Base-by-base conservation (phyloP, 148 eudicot genomes). In the Cornus florida region DNA sequence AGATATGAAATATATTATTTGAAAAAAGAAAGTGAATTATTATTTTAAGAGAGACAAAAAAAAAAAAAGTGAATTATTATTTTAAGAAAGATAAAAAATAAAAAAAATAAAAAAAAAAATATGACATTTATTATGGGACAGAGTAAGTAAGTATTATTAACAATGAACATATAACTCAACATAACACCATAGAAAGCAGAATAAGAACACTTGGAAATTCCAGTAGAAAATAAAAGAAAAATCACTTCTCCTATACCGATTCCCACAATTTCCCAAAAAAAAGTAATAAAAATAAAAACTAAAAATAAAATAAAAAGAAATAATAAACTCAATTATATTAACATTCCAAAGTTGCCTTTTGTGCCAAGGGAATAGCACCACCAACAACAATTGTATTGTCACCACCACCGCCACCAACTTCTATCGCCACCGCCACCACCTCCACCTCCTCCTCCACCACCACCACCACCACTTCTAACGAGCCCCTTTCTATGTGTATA, bases 221-320 rank as follows among this genome's bases (percentile, higher is more conserved):
- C 72, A 73, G 50, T 73, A 31, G 68, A 75, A 74, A 69, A 14
- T 67, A 39, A 22, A 39, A 14, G 3, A 74, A 62, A 53, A 69
- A 48, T 60, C 48, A 71, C 69, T 72, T 53, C 84, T 78, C 80
- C 86, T 88, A 89, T 91, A 90, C 89, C 92, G 73, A 86, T 80
- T 88, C 88, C 89, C 91, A 84, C 81, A 89, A 88, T 85, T 77
- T 85, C 48, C 78, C 82, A 38, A 6, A 20, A 48, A 72, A 83
- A 77, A 67, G 67, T n/a, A 57, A 67, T 28, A 28, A 39, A 78
- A 53, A 69, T 48, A 19, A 10, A 65, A 80, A 19, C 17, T 43
- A 68, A 66, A 38, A 71, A 46, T 1, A 56, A 73, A 90, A 71
- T 8, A 57, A 74, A 75, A 79, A 48, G 35, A 68, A 69, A 39